phyloP scores from a whole-genome alignment of 768 basidiomycete species.

The Mycena floridula region DNA sequence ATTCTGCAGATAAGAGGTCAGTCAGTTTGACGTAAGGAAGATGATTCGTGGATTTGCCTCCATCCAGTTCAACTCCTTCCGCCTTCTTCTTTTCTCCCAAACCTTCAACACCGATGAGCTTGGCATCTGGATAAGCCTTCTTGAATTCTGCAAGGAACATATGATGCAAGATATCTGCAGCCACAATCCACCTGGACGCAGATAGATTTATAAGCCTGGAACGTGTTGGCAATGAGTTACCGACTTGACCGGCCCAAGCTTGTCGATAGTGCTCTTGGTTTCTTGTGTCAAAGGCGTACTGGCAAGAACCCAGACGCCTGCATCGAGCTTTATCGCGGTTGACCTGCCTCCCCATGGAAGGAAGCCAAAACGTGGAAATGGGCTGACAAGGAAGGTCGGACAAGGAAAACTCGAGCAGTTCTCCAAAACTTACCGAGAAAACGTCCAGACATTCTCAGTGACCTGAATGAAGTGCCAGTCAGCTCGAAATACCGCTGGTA shows the following conservation, averaged over 20 bases:
- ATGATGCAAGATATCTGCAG: slow-evolving; percentile 52
- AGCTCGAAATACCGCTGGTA: slow-evolving; percentile 1
- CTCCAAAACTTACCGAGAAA: slow-evolving; percentile 48
- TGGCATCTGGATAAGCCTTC: slow-evolving; percentile 61
- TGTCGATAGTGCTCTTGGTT: slow-evolving; percentile 55
- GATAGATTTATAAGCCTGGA: no score
- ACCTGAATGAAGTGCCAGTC: no score
- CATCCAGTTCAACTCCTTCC: slow-evolving; percentile 51
- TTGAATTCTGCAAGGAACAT: slow-evolving; percentile 59
- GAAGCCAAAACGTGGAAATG: slow-evolving; percentile 60
- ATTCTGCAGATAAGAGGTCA: slow-evolving; percentile 29
- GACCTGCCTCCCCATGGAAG: slow-evolving; percentile 78
- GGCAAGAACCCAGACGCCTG: slow-evolving; percentile 78
- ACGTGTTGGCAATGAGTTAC: slow-evolving; percentile 8
- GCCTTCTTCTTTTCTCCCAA: slow-evolving; percentile 46
- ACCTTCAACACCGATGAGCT: slow-evolving; percentile 62
- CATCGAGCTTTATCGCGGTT: slow-evolving; percentile 67
- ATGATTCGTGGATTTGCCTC: slow-evolving; percentile 40
- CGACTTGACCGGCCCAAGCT: slow-evolving; percentile 66
- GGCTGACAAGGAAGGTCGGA: slow-evolving; percentile 28
- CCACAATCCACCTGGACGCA: slow-evolving; percentile 46
- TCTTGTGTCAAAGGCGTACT: slow-evolving; percentile 64
- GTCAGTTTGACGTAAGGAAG: not conserved
- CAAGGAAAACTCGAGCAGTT: not conserved
- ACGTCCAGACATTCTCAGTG: slow-evolving; percentile 52